Evolutionary conservation across 352 stramenopile genomes (phyloP), one percentile per base, ranked within the genome.

Genomic region (Phytophthora boehmeriae): DNA sequence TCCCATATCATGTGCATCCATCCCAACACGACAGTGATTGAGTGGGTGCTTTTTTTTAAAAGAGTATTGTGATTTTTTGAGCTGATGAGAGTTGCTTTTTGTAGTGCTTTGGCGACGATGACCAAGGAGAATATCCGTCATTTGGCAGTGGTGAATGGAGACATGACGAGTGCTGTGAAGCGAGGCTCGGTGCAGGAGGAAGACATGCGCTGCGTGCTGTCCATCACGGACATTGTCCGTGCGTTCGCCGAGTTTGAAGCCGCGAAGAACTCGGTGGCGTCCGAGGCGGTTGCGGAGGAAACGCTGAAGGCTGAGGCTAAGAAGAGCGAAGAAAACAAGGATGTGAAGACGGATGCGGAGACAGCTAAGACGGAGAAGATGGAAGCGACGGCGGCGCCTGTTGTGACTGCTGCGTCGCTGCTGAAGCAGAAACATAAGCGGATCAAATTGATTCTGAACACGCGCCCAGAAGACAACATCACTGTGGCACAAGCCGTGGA

Each of bases 1-100:
- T 85, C 83, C 1, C 86, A 93, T 51, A 92, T 95, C 62, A 91
- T 93, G 80, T 95, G 86, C 49, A 90, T 95, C 56, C 83, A 88
- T 20, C 76, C 83, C 6, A 84, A 59, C 25, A 95, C 83, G 19
- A 92, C 86, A 4, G 78, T 95, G 30, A 91, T 95, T 35, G 86
- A 92, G 83, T 93, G 68, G 17, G 80, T 79, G 25, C 11, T 17
- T 30, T 30, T 56, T 16, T 8, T 27, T 11, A 27, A 3, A 55
- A 38, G 43, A 52, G 14, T 46, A 41, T n/a, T n/a, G 25, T n/a
- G 41, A 44, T 53, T 5, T 45, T 16, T 22, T 8, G 43, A 35
- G 25, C 16, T 53, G 45, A 30, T 38, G 51, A 16, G 20, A 11
- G 30, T 22, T 27, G 51, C 20, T 49, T 20, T 13, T 34, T 57